Percentiles rank a stretch among this genome's conserved stretches.
Conservation (phyloP, 1,284 basidiomycete species). For the Apiotrichum siamense region DNA sequence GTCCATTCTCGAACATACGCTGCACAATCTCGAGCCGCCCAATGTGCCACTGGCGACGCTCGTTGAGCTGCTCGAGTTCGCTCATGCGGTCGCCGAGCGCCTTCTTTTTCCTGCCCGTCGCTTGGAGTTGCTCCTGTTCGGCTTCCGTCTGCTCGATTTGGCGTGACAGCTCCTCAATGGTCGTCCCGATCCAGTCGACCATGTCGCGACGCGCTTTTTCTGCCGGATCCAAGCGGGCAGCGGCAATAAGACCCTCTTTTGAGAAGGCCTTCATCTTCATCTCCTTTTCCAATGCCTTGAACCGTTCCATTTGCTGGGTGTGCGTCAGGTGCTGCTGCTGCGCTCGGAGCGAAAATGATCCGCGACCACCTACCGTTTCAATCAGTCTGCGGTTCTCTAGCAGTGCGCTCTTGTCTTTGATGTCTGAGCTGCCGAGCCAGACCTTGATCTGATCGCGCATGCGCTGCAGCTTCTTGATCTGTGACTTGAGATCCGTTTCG, state of each 20-base stretch:
- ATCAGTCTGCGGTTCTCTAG: slow-evolving; percentile 92
- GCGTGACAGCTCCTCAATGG: slow-evolving; percentile 85
- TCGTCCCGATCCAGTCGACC: slow-evolving; percentile 74
- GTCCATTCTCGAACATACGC: slow-evolving; percentile 89
- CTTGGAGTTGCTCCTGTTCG: slow-evolving; percentile 73
- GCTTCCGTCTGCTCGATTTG: slow-evolving; percentile 94
- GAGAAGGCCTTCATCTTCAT: slow-evolving; percentile 99
- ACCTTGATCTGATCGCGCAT: slow-evolving; percentile 98
- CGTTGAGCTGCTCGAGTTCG: slow-evolving; percentile 83
- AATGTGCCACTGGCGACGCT: slow-evolving; percentile 93
- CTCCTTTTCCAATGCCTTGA: slow-evolving; percentile 99
- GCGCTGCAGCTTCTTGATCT: slow-evolving; percentile 98
- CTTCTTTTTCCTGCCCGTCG: slow-evolving; percentile 70
- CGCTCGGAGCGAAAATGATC: no score
- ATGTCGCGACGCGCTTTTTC: slow-evolving; percentile 94
- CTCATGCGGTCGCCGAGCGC: slow-evolving; percentile 62
- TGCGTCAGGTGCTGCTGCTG: no score
- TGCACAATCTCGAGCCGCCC: slow-evolving; percentile 87
- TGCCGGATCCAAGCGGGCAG: slow-evolving; percentile 89
- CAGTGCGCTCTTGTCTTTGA: slow-evolving; percentile 95
- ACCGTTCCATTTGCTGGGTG: slow-evolving; percentile 98
- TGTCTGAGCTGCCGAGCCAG: slow-evolving; percentile 96
- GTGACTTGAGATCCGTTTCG: slow-evolving; percentile 89
- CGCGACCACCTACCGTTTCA: slow-evolving; percentile 93
- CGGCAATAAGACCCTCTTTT: slow-evolving; percentile 94